phyloP scores from a whole-genome alignment of 805 yeast species.

The Spathaspora arborariae region DNA sequence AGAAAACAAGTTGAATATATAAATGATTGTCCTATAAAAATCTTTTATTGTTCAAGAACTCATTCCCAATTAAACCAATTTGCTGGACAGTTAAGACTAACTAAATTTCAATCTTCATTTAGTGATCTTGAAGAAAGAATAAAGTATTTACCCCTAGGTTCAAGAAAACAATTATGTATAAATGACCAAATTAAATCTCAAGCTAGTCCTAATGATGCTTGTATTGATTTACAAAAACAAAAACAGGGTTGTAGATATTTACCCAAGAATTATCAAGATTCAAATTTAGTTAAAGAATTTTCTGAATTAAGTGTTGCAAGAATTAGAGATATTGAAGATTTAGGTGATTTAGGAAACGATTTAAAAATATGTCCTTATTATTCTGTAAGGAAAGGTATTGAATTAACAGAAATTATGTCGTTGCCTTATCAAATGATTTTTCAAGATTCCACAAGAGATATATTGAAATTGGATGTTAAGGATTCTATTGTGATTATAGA shows the following conservation, averaged over 20 bases:
- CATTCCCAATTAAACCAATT: constrained; percentile 87
- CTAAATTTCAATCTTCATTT: constrained; percentile 63
- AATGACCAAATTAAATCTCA: constrained; percentile 55
- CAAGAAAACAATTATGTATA: constrained; percentile 82
- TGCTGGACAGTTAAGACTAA: constrained; percentile 61
- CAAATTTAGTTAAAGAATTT: constrained; percentile 37
- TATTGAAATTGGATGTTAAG: constrained; percentile 55
- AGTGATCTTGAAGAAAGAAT: constrained; percentile 45
- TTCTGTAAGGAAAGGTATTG: constrained; percentile 55
- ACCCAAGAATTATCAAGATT: constrained; percentile 16
- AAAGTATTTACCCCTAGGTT: constrained; percentile 72
- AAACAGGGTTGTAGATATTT: constrained; percentile 23
- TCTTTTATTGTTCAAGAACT: constrained; percentile 79
- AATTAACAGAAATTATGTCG: constrained; percentile 68
- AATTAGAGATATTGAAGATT: constrained; percentile 77
- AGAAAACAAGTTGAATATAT: constrained; percentile 16
- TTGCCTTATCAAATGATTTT: constrained; percentile 81
- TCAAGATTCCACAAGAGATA: constrained; percentile 55
- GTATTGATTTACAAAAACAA: constrained; percentile 61
- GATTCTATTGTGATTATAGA: constrained; percentile 76
- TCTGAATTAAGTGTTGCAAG: constrained; percentile 52
- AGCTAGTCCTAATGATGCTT: constrained; percentile 70
- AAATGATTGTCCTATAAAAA: constrained; percentile 35
- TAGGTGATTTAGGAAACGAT: constrained; percentile 54
- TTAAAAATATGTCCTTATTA: constrained; percentile 78